phyloP scores from a whole-genome alignment of 805 yeast genomes.

The Barnettozyma botsteinii region DNA sequence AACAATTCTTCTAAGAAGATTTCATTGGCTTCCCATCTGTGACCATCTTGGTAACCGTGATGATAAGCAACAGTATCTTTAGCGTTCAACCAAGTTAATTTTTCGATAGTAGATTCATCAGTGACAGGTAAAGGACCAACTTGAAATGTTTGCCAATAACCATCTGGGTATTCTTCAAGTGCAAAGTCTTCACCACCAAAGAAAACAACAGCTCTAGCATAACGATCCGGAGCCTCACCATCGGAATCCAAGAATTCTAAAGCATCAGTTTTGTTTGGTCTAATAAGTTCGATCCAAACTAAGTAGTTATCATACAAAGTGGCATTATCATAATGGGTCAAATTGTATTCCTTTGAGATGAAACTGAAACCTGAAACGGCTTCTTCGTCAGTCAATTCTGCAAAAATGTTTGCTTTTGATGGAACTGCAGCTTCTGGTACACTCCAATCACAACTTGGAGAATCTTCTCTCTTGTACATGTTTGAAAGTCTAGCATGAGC shows the following conservation, averaged over 20 bases:
- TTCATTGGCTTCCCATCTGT: conserved; percentile 11
- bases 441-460: conserved; percentile 4
- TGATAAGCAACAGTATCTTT: conserved; percentile 18
- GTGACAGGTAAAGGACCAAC: conserved; percentile 21
- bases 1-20: conserved; percentile 10
- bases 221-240: conserved; percentile 19
- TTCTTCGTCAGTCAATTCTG: conserved; percentile 20
- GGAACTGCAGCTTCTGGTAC: conserved; percentile 15
- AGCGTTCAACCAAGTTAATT: conserved; percentile 17
- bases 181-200: conserved; percentile 23
- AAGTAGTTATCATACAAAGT: conserved; percentile 21
- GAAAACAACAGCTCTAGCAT: conserved; percentile 21
- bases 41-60: conserved; percentile 19
- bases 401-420: conserved; percentile 20
- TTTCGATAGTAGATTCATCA: conserved; percentile 9
- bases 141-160: conserved; percentile 23
- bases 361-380: conserved; percentile 14
- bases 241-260: conserved; percentile 18
- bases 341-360: conserved; percentile 14
- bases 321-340: conserved; percentile 18
- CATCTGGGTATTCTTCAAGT: conserved; percentile 19
- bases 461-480: not conserved
- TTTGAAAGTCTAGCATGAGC: not conserved
- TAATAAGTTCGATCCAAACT: conserved; percentile 22
- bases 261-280: conserved; percentile 27